These are phyloP conservation scores for Asterochloris erici DNA, from an alignment of 139 green algal species.

Conservation along the genomic window DNA sequence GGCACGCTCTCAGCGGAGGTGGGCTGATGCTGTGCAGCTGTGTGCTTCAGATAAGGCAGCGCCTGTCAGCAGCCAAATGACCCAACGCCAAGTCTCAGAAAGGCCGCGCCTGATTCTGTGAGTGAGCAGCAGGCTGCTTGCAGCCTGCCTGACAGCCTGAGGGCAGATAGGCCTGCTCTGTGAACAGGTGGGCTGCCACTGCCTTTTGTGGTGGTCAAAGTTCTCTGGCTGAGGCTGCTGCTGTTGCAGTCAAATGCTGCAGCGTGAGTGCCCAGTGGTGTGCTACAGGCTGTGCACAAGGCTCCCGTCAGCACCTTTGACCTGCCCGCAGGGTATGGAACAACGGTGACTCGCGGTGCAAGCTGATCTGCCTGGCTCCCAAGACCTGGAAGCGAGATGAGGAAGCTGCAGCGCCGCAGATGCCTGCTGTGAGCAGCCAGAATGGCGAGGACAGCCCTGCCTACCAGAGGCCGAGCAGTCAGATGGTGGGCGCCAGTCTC, in stretches of 20 bases:
- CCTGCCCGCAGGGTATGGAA: constrained; percentile 10
- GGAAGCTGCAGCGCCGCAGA: neutral
- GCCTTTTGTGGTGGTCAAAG: neutral
- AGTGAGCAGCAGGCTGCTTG: neutral
- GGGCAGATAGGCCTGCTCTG: neutral
- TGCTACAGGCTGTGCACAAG: neutral
- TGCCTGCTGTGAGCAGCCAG: neutral
- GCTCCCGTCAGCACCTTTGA: neutral
- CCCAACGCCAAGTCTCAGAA: neutral
- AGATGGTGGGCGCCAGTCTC: neutral
- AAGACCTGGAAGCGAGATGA: neutral
- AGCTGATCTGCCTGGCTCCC: constrained; percentile 11
- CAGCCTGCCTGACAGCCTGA: neutral
- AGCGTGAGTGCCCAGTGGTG: too few relatives aligned
- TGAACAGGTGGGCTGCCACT: neutral
- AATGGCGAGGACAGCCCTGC: neutral
- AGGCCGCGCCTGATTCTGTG: neutral
- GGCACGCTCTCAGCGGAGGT: constrained; percentile 10
- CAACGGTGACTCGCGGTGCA: neutral
- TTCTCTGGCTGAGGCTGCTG: neutral
- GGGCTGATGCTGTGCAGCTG: neutral
- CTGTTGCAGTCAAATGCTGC: neutral
- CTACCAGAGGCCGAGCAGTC: neutral
- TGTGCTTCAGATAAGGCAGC: neutral
- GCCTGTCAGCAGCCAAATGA: neutral